phyloP scores from a whole-genome alignment of 164 flowering plant genomes.

The Malania oleifera region DNA sequence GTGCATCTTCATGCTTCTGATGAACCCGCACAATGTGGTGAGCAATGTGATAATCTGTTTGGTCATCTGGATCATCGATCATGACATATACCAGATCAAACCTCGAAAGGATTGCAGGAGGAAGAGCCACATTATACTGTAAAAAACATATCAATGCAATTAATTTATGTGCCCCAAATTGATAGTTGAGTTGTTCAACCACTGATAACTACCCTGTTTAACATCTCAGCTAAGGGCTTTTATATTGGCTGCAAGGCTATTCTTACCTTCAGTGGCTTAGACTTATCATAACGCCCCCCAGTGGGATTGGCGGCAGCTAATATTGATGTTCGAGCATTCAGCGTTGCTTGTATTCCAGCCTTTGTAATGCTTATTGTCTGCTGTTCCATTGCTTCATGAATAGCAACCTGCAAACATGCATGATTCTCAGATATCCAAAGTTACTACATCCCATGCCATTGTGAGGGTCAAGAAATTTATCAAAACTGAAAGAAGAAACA shows the following conservation, averaged over 20 bases:
- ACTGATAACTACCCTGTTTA: not conserved
- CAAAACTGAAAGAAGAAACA: not conserved
- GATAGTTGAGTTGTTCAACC: not conserved
- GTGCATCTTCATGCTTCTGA: conserved; percentile 89
- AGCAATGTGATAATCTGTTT: conserved; percentile 88
- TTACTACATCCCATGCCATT: not conserved
- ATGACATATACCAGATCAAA: conserved; percentile 96
- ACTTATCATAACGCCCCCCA: conserved; percentile 93
- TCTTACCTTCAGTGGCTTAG: conserved; percentile 88
- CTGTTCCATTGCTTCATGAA: conserved; percentile 99
- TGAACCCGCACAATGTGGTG: conserved; percentile 94
- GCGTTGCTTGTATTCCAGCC: conserved; percentile 96
- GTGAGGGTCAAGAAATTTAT: too few relatives aligned
- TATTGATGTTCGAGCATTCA: conserved; percentile 93
- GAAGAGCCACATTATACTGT: conserved; percentile 98
- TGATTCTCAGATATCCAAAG: conserved; percentile 12
- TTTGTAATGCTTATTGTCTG: conserved; percentile 98
- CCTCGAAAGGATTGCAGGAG: conserved; percentile 96
- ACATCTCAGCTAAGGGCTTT: not conserved
- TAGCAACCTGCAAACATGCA: conserved; percentile 64
- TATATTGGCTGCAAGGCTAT: not conserved
- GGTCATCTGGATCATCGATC: conserved; percentile 98
- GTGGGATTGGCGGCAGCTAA: conserved; percentile 97
- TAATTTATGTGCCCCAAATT: not conserved
- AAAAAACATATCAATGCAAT: conserved; percentile 4